These are phyloP conservation scores for Suhomyces kilbournensis DNA, from an alignment of 805 yeast genomes.

Conservation along the genomic window DNA sequence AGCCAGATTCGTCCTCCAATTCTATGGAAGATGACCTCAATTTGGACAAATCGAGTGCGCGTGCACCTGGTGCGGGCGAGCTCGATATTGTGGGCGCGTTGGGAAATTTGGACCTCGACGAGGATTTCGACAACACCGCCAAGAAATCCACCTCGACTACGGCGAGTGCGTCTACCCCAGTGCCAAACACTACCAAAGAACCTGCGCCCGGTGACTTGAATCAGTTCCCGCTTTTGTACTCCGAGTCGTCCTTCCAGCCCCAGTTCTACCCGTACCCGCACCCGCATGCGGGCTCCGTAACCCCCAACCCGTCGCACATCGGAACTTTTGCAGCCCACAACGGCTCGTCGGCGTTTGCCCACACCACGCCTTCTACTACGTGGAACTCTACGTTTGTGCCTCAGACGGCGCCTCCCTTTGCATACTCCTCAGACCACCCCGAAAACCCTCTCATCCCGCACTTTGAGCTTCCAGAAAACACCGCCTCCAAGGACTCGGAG, in stretches of 20 bases:
- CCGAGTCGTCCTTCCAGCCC: constrained; percentile 4
- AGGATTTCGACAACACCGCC: neutral
- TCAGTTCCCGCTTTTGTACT: constrained; percentile 4
- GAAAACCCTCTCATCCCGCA: constrained; percentile 9
- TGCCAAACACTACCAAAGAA: neutral
- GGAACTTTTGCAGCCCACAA: constrained; percentile 13
- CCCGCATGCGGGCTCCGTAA: constrained; percentile 23
- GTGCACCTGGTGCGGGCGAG: constrained; percentile 13
- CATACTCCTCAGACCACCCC: constrained; percentile 12
- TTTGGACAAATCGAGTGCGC: neutral
- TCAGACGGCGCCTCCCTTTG: constrained; percentile 36
- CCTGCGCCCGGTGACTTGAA: neutral
- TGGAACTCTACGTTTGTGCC: constrained; percentile 34
- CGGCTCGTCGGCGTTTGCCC: constrained; percentile 13
- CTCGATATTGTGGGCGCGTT: constrained; percentile 50
- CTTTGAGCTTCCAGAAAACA: constrained; percentile 19
- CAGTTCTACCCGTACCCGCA: constrained; percentile 17
- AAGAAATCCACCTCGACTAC: too few relatives aligned
- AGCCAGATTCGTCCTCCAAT: constrained; percentile 6
- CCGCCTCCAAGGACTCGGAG: constrained; percentile 6
- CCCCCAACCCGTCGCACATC: constrained; percentile 25
- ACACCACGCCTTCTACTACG: constrained; percentile 34
- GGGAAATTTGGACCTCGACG: constrained; percentile 39
- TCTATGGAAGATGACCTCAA: constrained; percentile 9
- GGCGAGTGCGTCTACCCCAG: neutral